These are phyloP conservation scores for Xylaria intraflava DNA, from an alignment of 495 filamentous ascomycete genomes.

Conservation along the genomic window DNA sequence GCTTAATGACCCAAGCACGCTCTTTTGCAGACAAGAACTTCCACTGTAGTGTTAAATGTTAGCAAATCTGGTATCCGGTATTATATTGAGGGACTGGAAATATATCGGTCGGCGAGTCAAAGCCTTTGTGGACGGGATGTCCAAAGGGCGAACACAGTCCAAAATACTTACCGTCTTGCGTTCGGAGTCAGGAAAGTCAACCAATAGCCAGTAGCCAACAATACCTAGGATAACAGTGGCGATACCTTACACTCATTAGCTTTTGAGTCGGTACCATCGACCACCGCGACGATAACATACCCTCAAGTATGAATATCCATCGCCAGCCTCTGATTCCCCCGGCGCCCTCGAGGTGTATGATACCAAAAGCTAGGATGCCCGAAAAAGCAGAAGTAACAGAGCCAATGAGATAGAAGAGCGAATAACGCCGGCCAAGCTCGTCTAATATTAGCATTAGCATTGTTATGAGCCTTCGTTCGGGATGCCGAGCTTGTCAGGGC, in stretches of 20 bases:
- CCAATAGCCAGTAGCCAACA: slow-evolving; percentile 45
- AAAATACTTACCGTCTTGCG: slow-evolving; percentile 30
- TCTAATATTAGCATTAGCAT: slow-evolving; percentile 21
- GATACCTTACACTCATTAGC: slow-evolving; percentile 14
- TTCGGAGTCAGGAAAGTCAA: slow-evolving; percentile 53
- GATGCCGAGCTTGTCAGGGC: neutral
- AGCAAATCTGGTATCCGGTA: neutral
- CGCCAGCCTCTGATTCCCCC: slow-evolving; percentile 50
- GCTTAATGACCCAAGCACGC: slow-evolving; percentile 45
- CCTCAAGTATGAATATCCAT: slow-evolving; percentile 56
- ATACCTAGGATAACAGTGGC: slow-evolving; percentile 40
- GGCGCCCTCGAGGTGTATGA: slow-evolving; percentile 48
- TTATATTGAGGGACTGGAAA: neutral
- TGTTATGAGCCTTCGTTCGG: neutral
- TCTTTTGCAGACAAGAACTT: slow-evolving; percentile 45
- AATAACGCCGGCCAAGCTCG: slow-evolving; percentile 54
- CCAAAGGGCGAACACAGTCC: neutral
- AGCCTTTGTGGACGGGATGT: neutral
- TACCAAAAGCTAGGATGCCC: slow-evolving; percentile 56
- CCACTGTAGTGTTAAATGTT: slow-evolving; percentile 24
- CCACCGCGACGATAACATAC: slow-evolving; percentile 16
- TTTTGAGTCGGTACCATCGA: neutral
- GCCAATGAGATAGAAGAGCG: slow-evolving; percentile 57
- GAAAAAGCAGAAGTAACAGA: slow-evolving; percentile 51
- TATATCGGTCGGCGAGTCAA: neutral